Evolutionary conservation across 495 filamentous ascomycete genomes (phyloP).

Genomic region (Gamarada debralockiae): DNA sequence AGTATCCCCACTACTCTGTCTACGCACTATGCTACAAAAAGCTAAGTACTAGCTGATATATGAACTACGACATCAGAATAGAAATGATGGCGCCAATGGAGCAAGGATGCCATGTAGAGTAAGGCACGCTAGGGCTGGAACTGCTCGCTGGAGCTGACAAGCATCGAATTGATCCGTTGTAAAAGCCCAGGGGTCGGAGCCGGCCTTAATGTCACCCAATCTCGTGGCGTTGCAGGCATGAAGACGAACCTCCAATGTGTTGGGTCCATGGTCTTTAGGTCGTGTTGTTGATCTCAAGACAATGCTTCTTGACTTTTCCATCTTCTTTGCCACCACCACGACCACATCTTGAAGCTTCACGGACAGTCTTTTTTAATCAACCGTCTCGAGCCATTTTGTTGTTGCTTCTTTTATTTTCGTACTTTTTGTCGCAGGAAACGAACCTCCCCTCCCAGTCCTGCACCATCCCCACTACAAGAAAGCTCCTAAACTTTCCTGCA

Average conservation of each 20-base stretch:
- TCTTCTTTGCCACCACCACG: slow-evolving; percentile 8
- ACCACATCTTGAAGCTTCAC: not conserved
- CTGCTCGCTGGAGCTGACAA: slow-evolving; percentile 23
- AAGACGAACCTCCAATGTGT: slow-evolving; percentile 18
- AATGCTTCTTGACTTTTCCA: slow-evolving; percentile 21
- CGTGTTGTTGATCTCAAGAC: slow-evolving; percentile 13
- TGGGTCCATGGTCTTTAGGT: slow-evolving; percentile 7
- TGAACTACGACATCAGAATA: slow-evolving; percentile 15
- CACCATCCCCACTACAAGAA: slow-evolving; percentile 2
- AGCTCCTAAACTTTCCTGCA: slow-evolving; percentile 9
- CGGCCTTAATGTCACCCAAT: slow-evolving; percentile 23
- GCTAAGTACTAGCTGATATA: slow-evolving; percentile 14
- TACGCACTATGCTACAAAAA: no score
- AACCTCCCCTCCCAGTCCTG: slow-evolving; percentile 13
- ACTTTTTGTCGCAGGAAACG: slow-evolving; percentile 5
- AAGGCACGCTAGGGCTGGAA: slow-evolving; percentile 25
- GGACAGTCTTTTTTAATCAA: not conserved
- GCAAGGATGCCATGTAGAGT: slow-evolving; percentile 19
- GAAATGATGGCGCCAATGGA: slow-evolving; percentile 17
- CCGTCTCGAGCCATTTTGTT: not conserved
- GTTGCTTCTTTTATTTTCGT: slow-evolving; percentile 19
- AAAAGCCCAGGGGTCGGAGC: slow-evolving; percentile 14
- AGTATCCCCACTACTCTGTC: not conserved
- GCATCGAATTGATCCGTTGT: slow-evolving; percentile 23
- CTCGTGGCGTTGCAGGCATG: slow-evolving; percentile 21